Evolutionary conservation across 2,329 filamentous ascomycete species (phyloP), one percentile per base, ranked within the genome.

Genomic region (Penicillium sp.): DNA sequence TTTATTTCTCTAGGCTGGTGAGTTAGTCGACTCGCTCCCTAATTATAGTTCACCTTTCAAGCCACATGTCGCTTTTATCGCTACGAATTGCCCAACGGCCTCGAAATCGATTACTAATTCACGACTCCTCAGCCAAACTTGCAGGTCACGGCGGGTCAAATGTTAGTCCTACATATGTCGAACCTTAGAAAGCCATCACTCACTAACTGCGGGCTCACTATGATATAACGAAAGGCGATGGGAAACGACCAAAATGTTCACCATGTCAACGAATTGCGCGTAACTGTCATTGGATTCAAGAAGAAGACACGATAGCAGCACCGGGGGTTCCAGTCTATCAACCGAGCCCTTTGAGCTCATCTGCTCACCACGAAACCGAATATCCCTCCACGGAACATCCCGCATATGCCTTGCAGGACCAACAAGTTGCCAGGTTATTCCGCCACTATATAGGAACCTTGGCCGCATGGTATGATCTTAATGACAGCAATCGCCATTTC

Each of bases 81-180:
- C n/a, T 35, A 15, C 13, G 6, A 35, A 17, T 17, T 17, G 15
- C 33, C 15, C 33, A 7, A 2, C 2, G 3, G n/a, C 8, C 19
- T 31, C 13, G 8, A n/a, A 49, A 23, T 9, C 4, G 5, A 12
- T 17, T n/a, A 19, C 46, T 49, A n/a, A 49, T 21, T 21, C 27
- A 35, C 9, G 9, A 10, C 15, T 12, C 3, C 19, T 6, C 38
- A 51, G 50, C 38, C 37, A 57, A n/a, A 45, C 47, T 3, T 59
- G 57, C 40, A 50, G 57, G 12, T 33, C 45, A 50, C 48, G 54
- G 15, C 43, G 57, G 19, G 54, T 59, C 6, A 43, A 46, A 46
- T 59, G 57, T 59, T 50, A 45, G 57, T 56, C 33, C 29, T 50
- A 4, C 19, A n/a, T 31, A 25, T 17, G 0, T 27, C 17, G 5